These are phyloP conservation scores for Pichia sp. DNA, from an alignment of 1,139 yeast genomes.

Conservation along the genomic window DNA sequence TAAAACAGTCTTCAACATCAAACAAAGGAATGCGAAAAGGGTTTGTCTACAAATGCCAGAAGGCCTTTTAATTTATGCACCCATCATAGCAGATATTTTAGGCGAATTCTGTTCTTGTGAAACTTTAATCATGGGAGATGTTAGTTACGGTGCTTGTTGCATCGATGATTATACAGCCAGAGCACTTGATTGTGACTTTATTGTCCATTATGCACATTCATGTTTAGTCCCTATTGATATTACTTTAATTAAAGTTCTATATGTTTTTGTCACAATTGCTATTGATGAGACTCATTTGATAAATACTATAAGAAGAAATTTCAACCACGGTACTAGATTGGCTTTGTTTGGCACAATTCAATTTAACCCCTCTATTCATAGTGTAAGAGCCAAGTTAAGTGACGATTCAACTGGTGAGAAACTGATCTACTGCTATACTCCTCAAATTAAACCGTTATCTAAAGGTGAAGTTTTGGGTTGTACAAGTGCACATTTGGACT, in stretches of 20 bases:
- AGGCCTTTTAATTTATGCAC: slow-evolving; percentile 80
- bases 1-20: slow-evolving; percentile 89
- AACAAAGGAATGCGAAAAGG: slow-evolving; percentile 59
- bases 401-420: slow-evolving; percentile 36
- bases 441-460: slow-evolving; percentile 88
- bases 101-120: slow-evolving; percentile 88
- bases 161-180: slow-evolving; percentile 94
- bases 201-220: slow-evolving; percentile 95
- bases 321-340: slow-evolving; percentile 49
- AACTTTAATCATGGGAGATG: slow-evolving; percentile 96
- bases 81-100: slow-evolving; percentile 79
- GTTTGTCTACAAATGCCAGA: slow-evolving; percentile 98
- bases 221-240: slow-evolving; percentile 94
- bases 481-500: slow-evolving; percentile 75
- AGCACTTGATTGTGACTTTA: slow-evolving; percentile 86
- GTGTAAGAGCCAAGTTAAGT: slow-evolving; percentile 55
- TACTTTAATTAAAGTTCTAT: slow-evolving; percentile 80
- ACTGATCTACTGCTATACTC: slow-evolving; percentile 64
- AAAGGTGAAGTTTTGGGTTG: slow-evolving; percentile 97
- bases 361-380: slow-evolving; percentile 89
- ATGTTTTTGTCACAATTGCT: slow-evolving; percentile 90
- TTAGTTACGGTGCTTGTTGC: slow-evolving; percentile 97
- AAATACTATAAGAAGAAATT: slow-evolving; percentile 67
- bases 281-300: slow-evolving; percentile 79
- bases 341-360: slow-evolving; percentile 95